Base-by-base conservation (phyloP, 2,329 filamentous ascomycete species). In the Fusarium metavorans region DNA sequence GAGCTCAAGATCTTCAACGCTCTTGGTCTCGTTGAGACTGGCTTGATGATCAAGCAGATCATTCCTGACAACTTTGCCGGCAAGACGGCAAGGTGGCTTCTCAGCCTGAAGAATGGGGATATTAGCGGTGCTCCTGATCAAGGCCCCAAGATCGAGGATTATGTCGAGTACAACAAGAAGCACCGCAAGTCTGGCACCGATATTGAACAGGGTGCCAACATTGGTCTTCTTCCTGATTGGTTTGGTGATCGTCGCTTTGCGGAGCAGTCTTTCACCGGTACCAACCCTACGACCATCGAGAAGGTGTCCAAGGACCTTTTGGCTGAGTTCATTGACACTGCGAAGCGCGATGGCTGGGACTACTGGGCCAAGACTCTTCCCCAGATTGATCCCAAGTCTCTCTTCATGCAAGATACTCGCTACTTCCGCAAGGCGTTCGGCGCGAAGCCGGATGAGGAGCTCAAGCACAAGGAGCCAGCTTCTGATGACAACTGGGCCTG, bases 281-380 rank as follows among this genome's bases (percentile, higher is more conserved):
- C 81, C 39, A 86, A 87, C 72, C 85, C 85, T 1, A 83, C 82
- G 2, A 86, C 85, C 10, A 85, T 87, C 76, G 85, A 86, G 69
- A 87, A 67, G 23, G 82, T 83, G 2, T 78, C 80, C 5, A 48
- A 78, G 27, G 68, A 77, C 2, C 81, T 82, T 68, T 73, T 85
- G 64, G 54, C 77, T 18, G 80, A 82, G 54, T 85, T 85, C 68
- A 72, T 79, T 8, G 78, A 79, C 9, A 80, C 81, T 1, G 84
- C 84, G 5, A 75, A 79, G 66, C 68, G 77, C 3, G 77, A 78
- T 6, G 80, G 80, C 5, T 82, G 83, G 67, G 74, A 78, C 34
- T 73, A 81, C 45, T 82, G 82, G 77, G 80, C 80, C 10, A 68
- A 80, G 23, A 65, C 73, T 1, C 78, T 83, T 10, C 73, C 75